These are phyloP conservation scores for Penicillium ochrochloron DNA, from an alignment of 495 filamentous ascomycete genomes.

Conservation along the genomic window DNA sequence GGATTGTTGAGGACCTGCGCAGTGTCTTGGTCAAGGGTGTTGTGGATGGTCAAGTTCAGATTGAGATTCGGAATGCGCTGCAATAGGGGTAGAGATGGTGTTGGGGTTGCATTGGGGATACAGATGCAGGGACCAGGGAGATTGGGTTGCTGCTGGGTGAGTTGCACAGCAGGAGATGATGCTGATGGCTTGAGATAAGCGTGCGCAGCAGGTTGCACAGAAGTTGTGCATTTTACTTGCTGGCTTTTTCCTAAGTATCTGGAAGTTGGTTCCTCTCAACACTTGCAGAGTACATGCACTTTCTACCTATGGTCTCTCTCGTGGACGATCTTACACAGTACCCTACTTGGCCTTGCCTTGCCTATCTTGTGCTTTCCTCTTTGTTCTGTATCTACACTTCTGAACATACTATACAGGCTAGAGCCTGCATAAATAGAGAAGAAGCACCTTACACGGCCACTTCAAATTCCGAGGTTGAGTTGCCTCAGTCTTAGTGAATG, in stretches of 20 bases:
- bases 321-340: background rate
- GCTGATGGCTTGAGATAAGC: constrained; percentile 13
- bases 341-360: background rate
- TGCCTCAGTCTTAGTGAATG: background rate
- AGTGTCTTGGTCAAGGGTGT: constrained; percentile 65
- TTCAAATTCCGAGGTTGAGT: background rate
- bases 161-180: constrained; percentile 16
- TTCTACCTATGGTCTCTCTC: background rate
- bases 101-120: background rate
- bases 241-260: background rate
- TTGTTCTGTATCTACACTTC: background rate
- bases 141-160: constrained; percentile 6
- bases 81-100: constrained; percentile 21
- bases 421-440: background rate
- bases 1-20: constrained; percentile 80
- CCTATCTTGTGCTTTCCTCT: background rate
- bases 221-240: constrained; percentile 2
- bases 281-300: background rate
- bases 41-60: constrained; percentile 56
- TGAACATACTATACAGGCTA: background rate
- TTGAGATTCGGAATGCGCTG: constrained; percentile 55
- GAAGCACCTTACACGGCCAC: background rate
- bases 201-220: constrained; percentile 18
- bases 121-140: constrained; percentile 16
- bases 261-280: background rate